These are phyloP conservation scores for Alternaria consortialis DNA, from an alignment of 2,329 filamentous ascomycete genomes.

Conservation along the genomic window DNA sequence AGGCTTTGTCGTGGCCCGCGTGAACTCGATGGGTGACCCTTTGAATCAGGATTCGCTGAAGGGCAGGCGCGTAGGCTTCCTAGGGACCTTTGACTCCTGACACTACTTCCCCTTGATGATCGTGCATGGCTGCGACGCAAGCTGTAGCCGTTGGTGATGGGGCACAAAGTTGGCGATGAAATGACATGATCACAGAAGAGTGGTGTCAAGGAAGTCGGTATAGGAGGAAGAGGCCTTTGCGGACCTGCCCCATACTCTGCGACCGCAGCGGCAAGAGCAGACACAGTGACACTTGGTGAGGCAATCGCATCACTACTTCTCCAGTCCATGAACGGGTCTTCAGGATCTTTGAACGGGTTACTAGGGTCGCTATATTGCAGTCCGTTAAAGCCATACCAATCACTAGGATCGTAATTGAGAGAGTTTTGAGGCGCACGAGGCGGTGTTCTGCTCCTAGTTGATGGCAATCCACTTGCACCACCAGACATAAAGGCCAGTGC, in stretches of 20 bases:
- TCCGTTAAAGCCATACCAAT: conserved; percentile 10
- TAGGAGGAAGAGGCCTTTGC: conserved; percentile 11
- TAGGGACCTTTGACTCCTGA: conserved; percentile 28
- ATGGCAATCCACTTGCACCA: conserved; percentile 19
- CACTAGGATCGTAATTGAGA: conserved; percentile 8
- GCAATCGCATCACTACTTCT: conserved; percentile 14
- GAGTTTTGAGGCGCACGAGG: conserved; percentile 12
- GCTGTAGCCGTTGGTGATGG: conserved; percentile 21
- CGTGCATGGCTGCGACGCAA: conserved; percentile 12
- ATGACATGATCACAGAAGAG: conserved; percentile 24
- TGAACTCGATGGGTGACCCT: conserved; percentile 34
- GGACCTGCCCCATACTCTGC: conserved; percentile 19
- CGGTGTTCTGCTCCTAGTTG: not conserved
- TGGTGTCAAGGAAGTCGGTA: not conserved
- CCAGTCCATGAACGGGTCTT: conserved; percentile 3
- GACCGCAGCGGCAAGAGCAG: conserved; percentile 28
- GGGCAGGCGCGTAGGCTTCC: conserved; percentile 26
- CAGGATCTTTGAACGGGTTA: conserved; percentile 22
- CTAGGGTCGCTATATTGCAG: conserved; percentile 22
- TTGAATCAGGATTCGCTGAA: conserved; percentile 26
- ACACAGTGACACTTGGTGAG: conserved; percentile 16
- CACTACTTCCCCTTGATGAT: conserved; percentile 15
- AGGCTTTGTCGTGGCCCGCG: conserved; percentile 12
- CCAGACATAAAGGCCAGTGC: conserved; percentile 37
- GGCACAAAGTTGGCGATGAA: conserved; percentile 33